Conservation (phyloP, 1,284 basidiomycete species). For the Microbotryomycetes sp. region DNA sequence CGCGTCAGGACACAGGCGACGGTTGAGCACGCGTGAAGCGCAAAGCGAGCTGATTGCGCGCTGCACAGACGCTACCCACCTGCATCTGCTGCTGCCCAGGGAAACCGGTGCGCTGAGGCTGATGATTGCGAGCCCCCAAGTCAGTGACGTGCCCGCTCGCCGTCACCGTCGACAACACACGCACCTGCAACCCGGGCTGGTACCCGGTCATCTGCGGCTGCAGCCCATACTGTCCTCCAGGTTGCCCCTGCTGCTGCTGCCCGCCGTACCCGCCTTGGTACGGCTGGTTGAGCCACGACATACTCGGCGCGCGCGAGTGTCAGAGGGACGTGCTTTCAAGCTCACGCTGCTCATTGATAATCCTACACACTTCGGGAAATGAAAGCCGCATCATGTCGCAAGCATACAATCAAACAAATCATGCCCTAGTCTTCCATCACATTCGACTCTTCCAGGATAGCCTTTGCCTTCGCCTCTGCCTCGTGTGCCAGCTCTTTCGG, state of each 20-base stretch:
- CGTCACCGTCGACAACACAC: background rate
- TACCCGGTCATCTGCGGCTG: constrained; percentile 48
- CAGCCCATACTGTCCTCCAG: constrained; percentile 43
- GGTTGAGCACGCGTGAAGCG: no score
- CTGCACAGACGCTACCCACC: no score
- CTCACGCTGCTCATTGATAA: constrained; percentile 7
- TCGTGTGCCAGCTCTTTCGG: constrained; percentile 76
- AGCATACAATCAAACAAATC: background rate
- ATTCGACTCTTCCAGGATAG: constrained; percentile 62
- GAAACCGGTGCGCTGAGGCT: constrained; percentile 23
- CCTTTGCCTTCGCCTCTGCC: constrained; percentile 83
- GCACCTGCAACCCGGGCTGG: constrained; percentile 22
- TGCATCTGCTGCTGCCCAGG: background rate
- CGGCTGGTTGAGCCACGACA: constrained; percentile 22
- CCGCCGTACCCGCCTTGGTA: constrained; percentile 24
- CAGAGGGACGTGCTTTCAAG: constrained; percentile 4
- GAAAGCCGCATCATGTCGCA: background rate
- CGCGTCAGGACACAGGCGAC: no score
- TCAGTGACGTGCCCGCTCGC: constrained; percentile 6
- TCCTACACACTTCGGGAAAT: no score
- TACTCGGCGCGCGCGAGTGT: background rate
- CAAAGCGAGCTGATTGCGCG: no score
- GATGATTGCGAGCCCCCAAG: background rate
- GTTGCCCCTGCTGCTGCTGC: constrained; percentile 43
- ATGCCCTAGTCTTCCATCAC: constrained; percentile 59